phyloP scores from a whole-genome alignment of 2,329 filamentous ascomycete genomes.

The Aspergillus unguis region DNA sequence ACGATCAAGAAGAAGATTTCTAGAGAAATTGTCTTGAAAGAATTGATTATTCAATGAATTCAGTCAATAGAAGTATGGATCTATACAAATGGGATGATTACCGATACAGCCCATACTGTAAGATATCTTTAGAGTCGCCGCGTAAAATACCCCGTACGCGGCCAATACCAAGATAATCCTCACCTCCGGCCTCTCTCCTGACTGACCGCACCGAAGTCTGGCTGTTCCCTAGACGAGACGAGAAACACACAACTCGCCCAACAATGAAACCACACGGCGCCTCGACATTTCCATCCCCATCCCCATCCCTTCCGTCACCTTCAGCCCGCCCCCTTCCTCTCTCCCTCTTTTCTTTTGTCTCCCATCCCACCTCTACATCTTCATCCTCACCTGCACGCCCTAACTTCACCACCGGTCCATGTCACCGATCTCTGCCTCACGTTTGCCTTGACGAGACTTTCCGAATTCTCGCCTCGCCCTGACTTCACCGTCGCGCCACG shows the following conservation, averaged over 20 bases:
- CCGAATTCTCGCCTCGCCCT: conserved; percentile 32
- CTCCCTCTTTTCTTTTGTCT: conserved; percentile 15
- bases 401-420: conserved; percentile 27
- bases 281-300: conserved; percentile 25
- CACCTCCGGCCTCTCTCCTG: conserved; percentile 15
- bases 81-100: too few relatives aligned
- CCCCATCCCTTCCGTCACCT: conserved; percentile 26
- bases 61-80: too few relatives aligned
- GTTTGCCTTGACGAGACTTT: conserved; percentile 23
- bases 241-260: conserved; percentile 25
- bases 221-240: conserved; percentile 24
- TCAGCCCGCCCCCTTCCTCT: conserved; percentile 21
- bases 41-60: not conserved
- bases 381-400: conserved; percentile 14
- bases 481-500: conserved; percentile 26
- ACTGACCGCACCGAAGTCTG: conserved; percentile 23
- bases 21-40: not conserved
- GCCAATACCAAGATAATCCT: not conserved
- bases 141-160: not conserved
- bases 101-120: too few relatives aligned
- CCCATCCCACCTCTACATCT: conserved; percentile 15
- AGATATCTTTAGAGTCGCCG: too few relatives aligned
- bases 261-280: conserved; percentile 31
- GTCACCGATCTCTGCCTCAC: conserved; percentile 27
- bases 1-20: not conserved